phyloP scores from a whole-genome alignment of 306 rosid genomes.

The Prunus armeniaca region DNA sequence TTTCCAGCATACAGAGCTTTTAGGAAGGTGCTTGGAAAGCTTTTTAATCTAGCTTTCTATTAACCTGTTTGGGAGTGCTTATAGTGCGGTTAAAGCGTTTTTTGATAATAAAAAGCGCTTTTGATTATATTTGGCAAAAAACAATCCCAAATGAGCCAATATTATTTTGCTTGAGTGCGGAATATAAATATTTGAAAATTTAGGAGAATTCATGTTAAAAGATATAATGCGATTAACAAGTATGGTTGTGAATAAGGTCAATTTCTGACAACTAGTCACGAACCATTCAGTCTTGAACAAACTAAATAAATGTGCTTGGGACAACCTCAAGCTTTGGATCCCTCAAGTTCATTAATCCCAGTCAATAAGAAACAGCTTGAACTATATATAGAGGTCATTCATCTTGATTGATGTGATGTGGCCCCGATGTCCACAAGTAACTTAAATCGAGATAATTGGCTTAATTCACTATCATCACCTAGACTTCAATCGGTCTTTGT shows the following conservation, averaged over 20 bases:
- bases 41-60: no score
- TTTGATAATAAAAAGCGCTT: no score
- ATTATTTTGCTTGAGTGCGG: no score
- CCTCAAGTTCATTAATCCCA: neutral
- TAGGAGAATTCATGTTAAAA: no score
- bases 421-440: neutral
- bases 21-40: neutral
- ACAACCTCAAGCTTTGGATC: neutral
- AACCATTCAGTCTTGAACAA: neutral
- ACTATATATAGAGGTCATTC: neutral
- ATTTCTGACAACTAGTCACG: neutral
- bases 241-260: neutral
- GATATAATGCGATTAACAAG: no score
- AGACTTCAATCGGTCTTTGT: neutral
- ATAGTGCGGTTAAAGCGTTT: no score
- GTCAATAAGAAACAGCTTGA: conserved; percentile 3
- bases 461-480: neutral
- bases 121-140: no score
- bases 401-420: neutral
- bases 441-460: neutral
- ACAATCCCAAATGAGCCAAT: no score
- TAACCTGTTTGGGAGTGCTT: no score
- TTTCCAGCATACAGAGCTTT: neutral
- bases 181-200: no score
- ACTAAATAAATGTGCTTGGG: neutral